Percentiles rank a stretch among this genome's conserved stretches.
These are phyloP conservation scores for Alternaria panax DNA, from an alignment of 2,329 filamentous ascomycete genomes.

Conservation along the genomic window DNA sequence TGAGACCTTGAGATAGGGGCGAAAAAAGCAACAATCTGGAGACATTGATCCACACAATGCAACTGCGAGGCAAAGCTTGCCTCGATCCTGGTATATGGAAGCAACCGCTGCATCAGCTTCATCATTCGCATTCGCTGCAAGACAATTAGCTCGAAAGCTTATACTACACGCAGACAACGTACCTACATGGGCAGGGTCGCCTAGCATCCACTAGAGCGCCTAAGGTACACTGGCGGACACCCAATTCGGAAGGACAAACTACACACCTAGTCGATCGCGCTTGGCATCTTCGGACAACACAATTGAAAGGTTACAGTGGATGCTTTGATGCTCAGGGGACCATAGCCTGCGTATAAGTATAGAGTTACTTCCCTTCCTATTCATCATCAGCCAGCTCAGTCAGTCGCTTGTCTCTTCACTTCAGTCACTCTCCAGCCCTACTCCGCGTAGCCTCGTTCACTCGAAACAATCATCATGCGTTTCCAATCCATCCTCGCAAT, in stretches of 20 bases:
- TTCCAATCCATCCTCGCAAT: slow-evolving; percentile 33
- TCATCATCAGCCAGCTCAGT: slow-evolving; percentile 14
- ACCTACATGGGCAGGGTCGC: slow-evolving; percentile 7
- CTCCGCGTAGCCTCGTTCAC: slow-evolving; percentile 7
- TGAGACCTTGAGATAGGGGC: background rate
- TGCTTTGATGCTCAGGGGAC: background rate
- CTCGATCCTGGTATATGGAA: slow-evolving; percentile 9
- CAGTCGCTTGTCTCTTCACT: slow-evolving; percentile 23
- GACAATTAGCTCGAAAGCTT: slow-evolving; percentile 11
- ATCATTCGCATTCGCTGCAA: slow-evolving; percentile 10
- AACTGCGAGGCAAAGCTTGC: background rate
- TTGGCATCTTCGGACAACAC: slow-evolving; percentile 10
- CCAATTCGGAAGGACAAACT: slow-evolving; percentile 17
- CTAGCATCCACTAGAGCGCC: background rate
- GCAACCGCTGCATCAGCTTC: slow-evolving; percentile 14
- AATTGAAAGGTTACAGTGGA: slow-evolving; percentile 11
- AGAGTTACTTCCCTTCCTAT: background rate
- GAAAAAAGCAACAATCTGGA: slow-evolving; percentile 5
- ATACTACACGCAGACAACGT: slow-evolving; percentile 11
- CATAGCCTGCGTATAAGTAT: slow-evolving; percentile 18
- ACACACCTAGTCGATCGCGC: slow-evolving; percentile 12
- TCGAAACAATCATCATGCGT: slow-evolving; percentile 26
- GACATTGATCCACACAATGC: slow-evolving; percentile 3
- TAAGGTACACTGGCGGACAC: slow-evolving; percentile 3
- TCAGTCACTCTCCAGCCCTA: slow-evolving; percentile 9